Conservation (phyloP, 345 rosid species). For the Aquilaria malaccensis region DNA sequence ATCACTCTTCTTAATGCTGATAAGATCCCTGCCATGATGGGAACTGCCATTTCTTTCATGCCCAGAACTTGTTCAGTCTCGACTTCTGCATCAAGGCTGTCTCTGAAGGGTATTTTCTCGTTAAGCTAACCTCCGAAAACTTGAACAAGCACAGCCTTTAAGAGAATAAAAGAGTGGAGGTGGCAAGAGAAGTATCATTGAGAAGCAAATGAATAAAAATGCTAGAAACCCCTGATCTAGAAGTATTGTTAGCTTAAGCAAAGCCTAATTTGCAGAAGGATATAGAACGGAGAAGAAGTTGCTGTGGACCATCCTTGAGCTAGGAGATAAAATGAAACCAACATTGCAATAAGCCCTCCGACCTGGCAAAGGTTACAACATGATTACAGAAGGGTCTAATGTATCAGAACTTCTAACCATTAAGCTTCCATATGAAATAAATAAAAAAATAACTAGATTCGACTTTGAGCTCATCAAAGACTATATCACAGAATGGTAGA, state of each 20-base stretch:
- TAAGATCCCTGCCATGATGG: conserved; percentile 90
- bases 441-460: too few relatives aligned
- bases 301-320: conserved; percentile 97
- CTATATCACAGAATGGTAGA: too few relatives aligned
- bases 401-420: too few relatives aligned
- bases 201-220: conserved; percentile 5
- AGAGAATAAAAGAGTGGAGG: not conserved
- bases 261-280: conserved; percentile 34
- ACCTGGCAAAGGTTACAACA: conserved; percentile 37
- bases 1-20: conserved; percentile 93
- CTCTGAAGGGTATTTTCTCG: conserved; percentile 54
- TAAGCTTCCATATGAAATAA: too few relatives aligned
- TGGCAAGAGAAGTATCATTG: not conserved
- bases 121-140: conserved; percentile 45
- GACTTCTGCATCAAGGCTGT: conserved; percentile 31
- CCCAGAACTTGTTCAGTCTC: conserved; percentile 53
- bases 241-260: conserved; percentile 1
- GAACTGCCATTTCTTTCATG: conserved; percentile 66
- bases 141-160: conserved; percentile 11
- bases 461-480: too few relatives aligned
- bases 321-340: conserved; percentile 77
- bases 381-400: not conserved
- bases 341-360: conserved; percentile 88
- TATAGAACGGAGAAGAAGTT: conserved; percentile 80
- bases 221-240: conserved; percentile 2